phyloP scores from a whole-genome alignment of 495 filamentous ascomycete species.

The Neurospora discreta region DNA sequence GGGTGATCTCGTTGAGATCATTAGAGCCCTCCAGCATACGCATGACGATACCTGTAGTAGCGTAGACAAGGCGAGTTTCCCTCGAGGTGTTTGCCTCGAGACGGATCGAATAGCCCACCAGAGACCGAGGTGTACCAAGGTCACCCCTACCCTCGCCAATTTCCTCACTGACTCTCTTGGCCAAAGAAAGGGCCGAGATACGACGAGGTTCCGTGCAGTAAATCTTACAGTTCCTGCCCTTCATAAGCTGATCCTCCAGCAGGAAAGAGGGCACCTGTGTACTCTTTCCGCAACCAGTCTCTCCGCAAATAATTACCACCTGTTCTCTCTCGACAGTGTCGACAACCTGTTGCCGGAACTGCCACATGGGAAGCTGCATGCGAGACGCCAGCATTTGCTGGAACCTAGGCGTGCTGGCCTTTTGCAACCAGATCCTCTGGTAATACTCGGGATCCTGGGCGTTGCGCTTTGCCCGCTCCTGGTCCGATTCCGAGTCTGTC shows the following conservation, averaged over 20 bases:
- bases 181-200: slow-evolving; percentile 91
- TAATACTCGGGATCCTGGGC: slow-evolving; percentile 32
- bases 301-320: slow-evolving; percentile 83
- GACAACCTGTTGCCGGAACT: slow-evolving; percentile 66
- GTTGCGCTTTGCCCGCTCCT: slow-evolving; percentile 24
- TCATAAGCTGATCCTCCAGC: slow-evolving; percentile 72
- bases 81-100: slow-evolving; percentile 75
- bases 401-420: slow-evolving; percentile 47
- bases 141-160: slow-evolving; percentile 75
- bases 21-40: slow-evolving; percentile 88
- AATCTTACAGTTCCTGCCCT: slow-evolving; percentile 75
- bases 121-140: slow-evolving; percentile 66
- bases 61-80: slow-evolving; percentile 77
- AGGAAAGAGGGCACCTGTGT: slow-evolving; percentile 92
- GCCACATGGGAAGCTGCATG: slow-evolving; percentile 78
- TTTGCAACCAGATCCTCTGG: slow-evolving; percentile 58
- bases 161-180: slow-evolving; percentile 85
- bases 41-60: slow-evolving; percentile 83
- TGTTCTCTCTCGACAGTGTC: slow-evolving; percentile 61
- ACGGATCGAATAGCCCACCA: slow-evolving; percentile 89
- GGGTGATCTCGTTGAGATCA: slow-evolving; percentile 77
- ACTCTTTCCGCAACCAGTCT: slow-evolving; percentile 95
- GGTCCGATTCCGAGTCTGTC: slow-evolving; percentile 33
- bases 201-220: slow-evolving; percentile 93
- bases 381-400: slow-evolving; percentile 51